These are phyloP conservation scores for Tylopilus sp. DNA, from an alignment of 768 basidiomycete genomes.

Conservation along the genomic window DNA sequence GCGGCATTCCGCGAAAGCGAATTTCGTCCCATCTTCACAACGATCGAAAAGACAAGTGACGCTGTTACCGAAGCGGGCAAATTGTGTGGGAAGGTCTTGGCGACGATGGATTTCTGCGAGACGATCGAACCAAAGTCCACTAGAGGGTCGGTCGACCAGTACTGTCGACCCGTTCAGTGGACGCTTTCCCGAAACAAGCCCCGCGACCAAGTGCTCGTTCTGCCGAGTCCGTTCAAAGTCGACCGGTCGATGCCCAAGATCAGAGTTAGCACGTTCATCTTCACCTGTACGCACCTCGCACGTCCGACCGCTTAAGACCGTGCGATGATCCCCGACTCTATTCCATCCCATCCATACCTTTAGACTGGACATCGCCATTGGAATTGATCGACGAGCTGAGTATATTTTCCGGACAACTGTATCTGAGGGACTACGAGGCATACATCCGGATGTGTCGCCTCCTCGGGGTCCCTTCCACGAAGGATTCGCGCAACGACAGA, in stretches of 20 bases:
- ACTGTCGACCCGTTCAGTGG: background rate
- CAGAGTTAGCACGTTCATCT: background rate
- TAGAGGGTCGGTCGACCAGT: background rate
- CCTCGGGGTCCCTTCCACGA: background rate
- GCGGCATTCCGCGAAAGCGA: slow-evolving; percentile 85
- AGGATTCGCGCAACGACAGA: background rate
- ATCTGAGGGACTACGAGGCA: background rate
- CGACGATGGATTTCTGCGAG: background rate
- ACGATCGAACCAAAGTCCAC: background rate
- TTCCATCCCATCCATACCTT: background rate
- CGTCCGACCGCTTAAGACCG: background rate
- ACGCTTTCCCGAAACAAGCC: background rate
- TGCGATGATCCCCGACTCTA: background rate
- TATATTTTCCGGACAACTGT: background rate
- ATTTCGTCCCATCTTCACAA: background rate
- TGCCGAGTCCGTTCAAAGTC: background rate
- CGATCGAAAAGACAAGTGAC: background rate
- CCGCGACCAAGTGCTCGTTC: background rate
- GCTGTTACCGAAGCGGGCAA: background rate
- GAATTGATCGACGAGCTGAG: background rate
- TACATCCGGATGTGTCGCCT: background rate
- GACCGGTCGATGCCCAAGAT: background rate
- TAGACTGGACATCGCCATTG: background rate
- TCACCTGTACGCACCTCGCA: background rate
- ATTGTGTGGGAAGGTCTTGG: background rate